phyloP scores from a whole-genome alignment of 768 basidiomycete genomes.

The Tricholoma sp. region DNA sequence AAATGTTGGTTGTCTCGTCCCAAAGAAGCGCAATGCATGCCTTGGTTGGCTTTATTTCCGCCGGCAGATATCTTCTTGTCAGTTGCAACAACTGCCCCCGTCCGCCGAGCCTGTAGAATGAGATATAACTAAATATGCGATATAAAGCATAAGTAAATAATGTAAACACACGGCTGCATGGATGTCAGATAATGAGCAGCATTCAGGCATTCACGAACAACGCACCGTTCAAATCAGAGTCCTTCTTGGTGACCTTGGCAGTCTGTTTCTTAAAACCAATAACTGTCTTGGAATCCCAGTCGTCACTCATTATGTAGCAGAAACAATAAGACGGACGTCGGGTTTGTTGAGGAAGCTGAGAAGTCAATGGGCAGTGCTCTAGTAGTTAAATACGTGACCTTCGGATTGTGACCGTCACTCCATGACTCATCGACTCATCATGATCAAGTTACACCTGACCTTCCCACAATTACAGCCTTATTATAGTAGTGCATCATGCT shows the following conservation, averaged over 20 bases:
- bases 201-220: slow-evolving; percentile 2
- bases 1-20: background rate
- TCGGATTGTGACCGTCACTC: slow-evolving; percentile 9
- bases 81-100: slow-evolving; percentile 73
- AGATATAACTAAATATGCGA: slow-evolving; percentile 5
- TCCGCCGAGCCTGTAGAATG: slow-evolving; percentile 57
- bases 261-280: slow-evolving; percentile 65
- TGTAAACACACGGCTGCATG: slow-evolving; percentile 47
- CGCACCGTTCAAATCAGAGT: slow-evolving; percentile 51
- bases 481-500: too few species aligned
- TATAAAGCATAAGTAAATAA: background rate
- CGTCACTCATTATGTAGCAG: slow-evolving; percentile 38
- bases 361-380: slow-evolving; percentile 5
- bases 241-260: slow-evolving; percentile 60
- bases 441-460: too few species aligned
- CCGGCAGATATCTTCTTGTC: slow-evolving; percentile 75
- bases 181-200: background rate
- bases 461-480: too few species aligned
- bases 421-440: slow-evolving; percentile 16
- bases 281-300: slow-evolving; percentile 71
- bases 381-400: background rate
- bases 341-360: slow-evolving; percentile 6
- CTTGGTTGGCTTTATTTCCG: slow-evolving; percentile 71
- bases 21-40: slow-evolving; percentile 28
- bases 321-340: slow-evolving; percentile 4